Base-by-base conservation (phyloP, 306 rosid species). In the Cicer pinnatifidum region DNA sequence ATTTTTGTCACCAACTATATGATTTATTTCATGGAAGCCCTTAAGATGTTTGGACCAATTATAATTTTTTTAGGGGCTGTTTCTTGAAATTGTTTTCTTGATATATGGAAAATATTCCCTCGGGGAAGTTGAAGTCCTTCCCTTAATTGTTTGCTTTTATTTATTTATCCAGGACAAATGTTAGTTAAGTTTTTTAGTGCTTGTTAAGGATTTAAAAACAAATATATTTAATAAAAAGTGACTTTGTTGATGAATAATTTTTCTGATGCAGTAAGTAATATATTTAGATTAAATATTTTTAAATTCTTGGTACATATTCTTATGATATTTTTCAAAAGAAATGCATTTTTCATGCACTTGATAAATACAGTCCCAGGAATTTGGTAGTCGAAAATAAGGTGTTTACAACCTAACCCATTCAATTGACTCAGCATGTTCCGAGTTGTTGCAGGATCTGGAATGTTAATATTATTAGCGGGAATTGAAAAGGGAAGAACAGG, bases 1-100 rank as follows among this genome's bases (percentile, higher is more conserved):
- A 77, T 54, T 73, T 75, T 79, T 69, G 59, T 40, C 65, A 38
- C 79, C 58, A 53, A 41, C 76, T 82, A 77, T 83, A 72, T 82
- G 75, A 86, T 84, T 86, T 84, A 78, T 81, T 84, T 81, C 79
- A 62, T 76, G 78, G 73, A 81, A 78, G 78, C 83, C 83, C 78
- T 69, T 75, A 19, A 75, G 84, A 62, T 82, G 72, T 79, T 81
- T 85, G 44, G 83, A 72, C 66, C 69, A 69, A 69, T 12, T 43
- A 19, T 50, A 40, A 83, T 43, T 71, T 44, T 44, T 45, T 52
- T 73, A 46, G 43, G 76, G 71, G 70, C 78, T 19, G 77, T 72
- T 82, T 82, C 63, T 65, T 46, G 65, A 78, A 70, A 46, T 43
- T 38, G 23, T 67, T 83, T 72, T 60, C 65, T 20, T 47, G 16